Conservation (phyloP, 208 protist genomes). For the Phytomonas sp. region DNA sequence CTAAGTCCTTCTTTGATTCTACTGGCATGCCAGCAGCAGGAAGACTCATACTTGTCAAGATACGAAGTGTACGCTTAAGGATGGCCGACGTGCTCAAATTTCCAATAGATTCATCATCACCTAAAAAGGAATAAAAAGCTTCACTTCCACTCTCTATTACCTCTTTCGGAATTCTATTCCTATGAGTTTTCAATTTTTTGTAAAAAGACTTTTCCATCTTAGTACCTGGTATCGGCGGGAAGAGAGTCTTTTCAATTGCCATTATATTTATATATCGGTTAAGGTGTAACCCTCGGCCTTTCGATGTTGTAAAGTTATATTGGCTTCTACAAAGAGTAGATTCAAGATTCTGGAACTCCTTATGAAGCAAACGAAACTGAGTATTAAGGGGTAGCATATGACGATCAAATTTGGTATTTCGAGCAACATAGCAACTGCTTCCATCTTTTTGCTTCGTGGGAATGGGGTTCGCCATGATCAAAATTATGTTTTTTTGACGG, state of each 20-base stretch:
- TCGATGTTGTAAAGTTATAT: slow-evolving; percentile 48
- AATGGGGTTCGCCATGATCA: neutral
- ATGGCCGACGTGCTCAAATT: slow-evolving; percentile 2
- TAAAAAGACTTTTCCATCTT: neutral
- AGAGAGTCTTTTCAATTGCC: slow-evolving; percentile 71
- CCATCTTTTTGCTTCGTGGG: neutral
- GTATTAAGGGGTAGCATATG: slow-evolving; percentile 19
- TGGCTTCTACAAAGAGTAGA: slow-evolving; percentile 29
- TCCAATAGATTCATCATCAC: neutral
- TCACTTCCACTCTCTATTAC: neutral
- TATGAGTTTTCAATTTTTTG: neutral
- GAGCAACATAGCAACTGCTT: neutral
- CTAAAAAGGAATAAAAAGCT: neutral
- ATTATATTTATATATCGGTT: slow-evolving; percentile 81
- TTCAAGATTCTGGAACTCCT: slow-evolving; percentile 34
- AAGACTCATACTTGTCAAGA: slow-evolving; percentile 4
- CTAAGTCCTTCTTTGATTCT: neutral
- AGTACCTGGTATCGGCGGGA: slow-evolving; percentile 19
- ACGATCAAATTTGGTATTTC: slow-evolving; percentile 27
- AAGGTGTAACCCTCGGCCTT: slow-evolving; percentile 13
- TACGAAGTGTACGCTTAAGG: slow-evolving; percentile 1
- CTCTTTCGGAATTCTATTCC: neutral
- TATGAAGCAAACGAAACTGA: slow-evolving; percentile 31
- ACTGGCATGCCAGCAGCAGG: neutral
- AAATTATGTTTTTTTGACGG: neutral